These are phyloP conservation scores for Diplocarpon rosae DNA, from an alignment of 2,329 filamentous ascomycete genomes.

Conservation along the genomic window DNA sequence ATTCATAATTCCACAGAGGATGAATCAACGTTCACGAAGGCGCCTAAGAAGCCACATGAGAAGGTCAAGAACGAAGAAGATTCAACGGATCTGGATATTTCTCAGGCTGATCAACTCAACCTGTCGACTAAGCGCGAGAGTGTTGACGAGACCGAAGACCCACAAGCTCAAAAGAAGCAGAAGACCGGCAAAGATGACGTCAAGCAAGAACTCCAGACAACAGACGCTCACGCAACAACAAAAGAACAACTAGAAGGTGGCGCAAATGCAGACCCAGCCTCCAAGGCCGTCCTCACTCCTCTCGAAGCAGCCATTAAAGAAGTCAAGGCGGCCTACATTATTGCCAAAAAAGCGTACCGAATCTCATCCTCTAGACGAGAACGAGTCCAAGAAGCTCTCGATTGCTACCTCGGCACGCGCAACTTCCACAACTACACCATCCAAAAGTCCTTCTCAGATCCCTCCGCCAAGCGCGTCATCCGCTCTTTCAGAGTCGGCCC, in stretches of 20 bases:
- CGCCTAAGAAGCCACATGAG: constrained; percentile 1
- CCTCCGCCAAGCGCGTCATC: constrained; percentile 81
- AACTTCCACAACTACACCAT: constrained; percentile 99
- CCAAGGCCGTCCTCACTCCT: constrained; percentile 29
- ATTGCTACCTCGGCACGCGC: constrained; percentile 68
- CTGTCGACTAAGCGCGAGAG: background rate
- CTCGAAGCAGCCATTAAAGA: constrained; percentile 58
- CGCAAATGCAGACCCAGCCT: background rate
- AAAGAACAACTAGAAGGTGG: background rate
- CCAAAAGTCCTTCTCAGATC: constrained; percentile 69
- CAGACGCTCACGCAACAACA: background rate
- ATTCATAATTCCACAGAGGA: constrained; percentile 36
- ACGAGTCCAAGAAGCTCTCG: constrained; percentile 64
- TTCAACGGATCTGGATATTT: background rate
- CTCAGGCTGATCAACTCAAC: background rate
- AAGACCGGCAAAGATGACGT: background rate
- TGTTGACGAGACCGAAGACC: background rate
- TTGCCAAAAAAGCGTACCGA: constrained; percentile 76
- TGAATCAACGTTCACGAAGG: constrained; percentile 11
- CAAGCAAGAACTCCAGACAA: background rate
- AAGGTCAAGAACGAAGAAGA: background rate
- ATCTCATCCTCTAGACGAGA: constrained; percentile 60
- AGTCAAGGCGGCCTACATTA: constrained; percentile 71
- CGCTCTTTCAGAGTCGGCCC: constrained; percentile 77
- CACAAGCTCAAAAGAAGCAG: background rate